phyloP scores from a whole-genome alignment of 768 basidiomycete genomes.

The Boletellus emodensis region DNA sequence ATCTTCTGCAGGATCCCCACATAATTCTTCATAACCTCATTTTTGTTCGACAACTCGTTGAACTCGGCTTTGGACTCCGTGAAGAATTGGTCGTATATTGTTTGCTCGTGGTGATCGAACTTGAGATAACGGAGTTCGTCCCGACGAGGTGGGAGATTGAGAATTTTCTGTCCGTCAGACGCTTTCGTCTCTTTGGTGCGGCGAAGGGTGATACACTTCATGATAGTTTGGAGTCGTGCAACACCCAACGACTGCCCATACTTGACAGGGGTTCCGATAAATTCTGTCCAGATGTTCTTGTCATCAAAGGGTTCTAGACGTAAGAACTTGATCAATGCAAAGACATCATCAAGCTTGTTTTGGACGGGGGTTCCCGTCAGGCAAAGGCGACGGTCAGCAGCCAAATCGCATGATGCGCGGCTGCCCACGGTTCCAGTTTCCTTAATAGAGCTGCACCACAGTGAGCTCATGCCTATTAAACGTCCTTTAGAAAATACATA shows the following conservation, averaged over 20 bases:
- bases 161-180: constrained; percentile 76
- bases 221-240: constrained; percentile 91
- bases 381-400: constrained; percentile 89
- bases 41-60: constrained; percentile 77
- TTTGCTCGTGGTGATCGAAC: constrained; percentile 77
- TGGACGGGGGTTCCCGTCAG: constrained; percentile 99
- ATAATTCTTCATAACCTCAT: constrained; percentile 97
- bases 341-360: constrained; percentile 98
- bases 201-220: constrained; percentile 94
- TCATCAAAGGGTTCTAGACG: constrained; percentile 90
- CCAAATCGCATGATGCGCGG: constrained; percentile 90
- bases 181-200: constrained; percentile 91
- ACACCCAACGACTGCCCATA: constrained; percentile 86
- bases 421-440: constrained; percentile 93
- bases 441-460: constrained; percentile 78
- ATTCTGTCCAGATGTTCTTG: constrained; percentile 89
- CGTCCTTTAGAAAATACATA: constrained; percentile 42
- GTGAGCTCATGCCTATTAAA: background rate
- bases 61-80: constrained; percentile 90
- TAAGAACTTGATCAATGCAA: constrained; percentile 94
- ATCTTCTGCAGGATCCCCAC: constrained; percentile 97
- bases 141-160: constrained; percentile 84
- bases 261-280: constrained; percentile 89
- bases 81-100: constrained; percentile 86
- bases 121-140: constrained; percentile 84